These are phyloP conservation scores for Ascoidea rubescens DNA, from an alignment of 805 yeast genomes.

Conservation along the genomic window DNA sequence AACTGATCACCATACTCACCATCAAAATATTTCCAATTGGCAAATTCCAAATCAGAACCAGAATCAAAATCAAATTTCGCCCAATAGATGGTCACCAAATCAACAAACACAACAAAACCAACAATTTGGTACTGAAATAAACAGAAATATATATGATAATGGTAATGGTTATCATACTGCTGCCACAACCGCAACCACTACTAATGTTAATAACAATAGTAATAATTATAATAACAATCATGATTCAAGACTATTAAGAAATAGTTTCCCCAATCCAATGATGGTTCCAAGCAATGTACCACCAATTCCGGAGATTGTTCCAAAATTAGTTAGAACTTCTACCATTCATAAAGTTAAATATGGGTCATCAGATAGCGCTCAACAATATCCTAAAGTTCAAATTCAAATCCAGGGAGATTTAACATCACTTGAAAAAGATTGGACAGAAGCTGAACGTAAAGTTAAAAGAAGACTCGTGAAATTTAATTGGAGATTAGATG, in stretches of 20 bases:
- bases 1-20: too few species aligned
- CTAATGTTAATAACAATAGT: conserved; percentile 10
- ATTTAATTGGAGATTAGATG: conserved; percentile 24
- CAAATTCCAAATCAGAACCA: not conserved
- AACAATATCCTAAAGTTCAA: conserved; percentile 1
- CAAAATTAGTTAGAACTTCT: not conserved
- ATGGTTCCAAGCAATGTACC: conserved; percentile 10
- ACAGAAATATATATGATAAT: too few species aligned
- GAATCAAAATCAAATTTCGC: not conserved
- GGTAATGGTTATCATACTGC: too few species aligned
- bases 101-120: not conserved
- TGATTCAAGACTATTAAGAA: conserved; percentile 29
- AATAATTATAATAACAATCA: conserved; percentile 17
- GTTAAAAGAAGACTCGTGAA: conserved; percentile 33
- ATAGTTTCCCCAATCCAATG: conserved; percentile 17
- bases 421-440: conserved; percentile 18
- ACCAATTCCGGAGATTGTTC: not conserved
- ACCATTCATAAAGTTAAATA: conserved; percentile 13
- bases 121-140: too few species aligned
- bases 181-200: not conserved
- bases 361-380: not conserved
- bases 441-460: conserved; percentile 31
- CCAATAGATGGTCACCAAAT: not conserved
- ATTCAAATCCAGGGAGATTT: conserved; percentile 1
- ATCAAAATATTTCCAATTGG: too few species aligned